Percentiles rank a stretch among this genome's conserved stretches.
Evolutionary conservation across 2,329 filamentous ascomycete genomes (phyloP).

Genomic region (Beauveria rudraprayagi): DNA sequence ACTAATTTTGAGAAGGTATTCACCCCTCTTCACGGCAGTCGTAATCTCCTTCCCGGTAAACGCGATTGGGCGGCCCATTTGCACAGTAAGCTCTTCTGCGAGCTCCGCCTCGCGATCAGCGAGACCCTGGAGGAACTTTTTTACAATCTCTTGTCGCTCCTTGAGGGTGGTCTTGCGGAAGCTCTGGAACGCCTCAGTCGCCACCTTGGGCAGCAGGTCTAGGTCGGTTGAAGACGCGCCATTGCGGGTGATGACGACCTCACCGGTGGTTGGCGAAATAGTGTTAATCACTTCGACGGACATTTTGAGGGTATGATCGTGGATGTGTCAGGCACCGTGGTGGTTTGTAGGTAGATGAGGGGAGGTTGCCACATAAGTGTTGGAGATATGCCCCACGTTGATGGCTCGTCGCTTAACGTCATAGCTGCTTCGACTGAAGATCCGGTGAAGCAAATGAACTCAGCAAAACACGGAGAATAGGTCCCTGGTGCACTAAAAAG

Average conservation of each 20-base stretch:
- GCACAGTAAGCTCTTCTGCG: slow-evolving; percentile 76
- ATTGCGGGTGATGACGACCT: slow-evolving; percentile 70
- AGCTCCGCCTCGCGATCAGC: slow-evolving; percentile 67
- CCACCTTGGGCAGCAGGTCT: slow-evolving; percentile 59
- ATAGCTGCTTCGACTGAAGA: neutral
- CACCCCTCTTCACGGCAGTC: slow-evolving; percentile 76
- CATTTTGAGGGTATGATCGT: slow-evolving; percentile 34
- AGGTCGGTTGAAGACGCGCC: slow-evolving; percentile 66
- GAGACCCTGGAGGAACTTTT: slow-evolving; percentile 67
- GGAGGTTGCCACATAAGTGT: neutral
- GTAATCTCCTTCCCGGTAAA: slow-evolving; percentile 77
- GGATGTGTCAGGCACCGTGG: neutral
- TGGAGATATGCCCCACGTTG: neutral
- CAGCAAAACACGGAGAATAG: no score
- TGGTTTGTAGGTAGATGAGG: neutral
- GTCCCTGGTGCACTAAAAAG: no score
- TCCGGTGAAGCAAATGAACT: neutral
- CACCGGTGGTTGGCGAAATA: slow-evolving; percentile 84
- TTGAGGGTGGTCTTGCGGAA: slow-evolving; percentile 68
- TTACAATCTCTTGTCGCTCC: slow-evolving; percentile 72
- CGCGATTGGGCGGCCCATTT: slow-evolving; percentile 90
- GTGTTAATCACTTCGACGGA: slow-evolving; percentile 61
- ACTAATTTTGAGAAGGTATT: slow-evolving; percentile 80
- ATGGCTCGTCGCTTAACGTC: neutral
- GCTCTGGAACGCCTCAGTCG: slow-evolving; percentile 66